phyloP scores from a whole-genome alignment of 495 filamentous ascomycete genomes.

The Hypoxylon rickii region DNA sequence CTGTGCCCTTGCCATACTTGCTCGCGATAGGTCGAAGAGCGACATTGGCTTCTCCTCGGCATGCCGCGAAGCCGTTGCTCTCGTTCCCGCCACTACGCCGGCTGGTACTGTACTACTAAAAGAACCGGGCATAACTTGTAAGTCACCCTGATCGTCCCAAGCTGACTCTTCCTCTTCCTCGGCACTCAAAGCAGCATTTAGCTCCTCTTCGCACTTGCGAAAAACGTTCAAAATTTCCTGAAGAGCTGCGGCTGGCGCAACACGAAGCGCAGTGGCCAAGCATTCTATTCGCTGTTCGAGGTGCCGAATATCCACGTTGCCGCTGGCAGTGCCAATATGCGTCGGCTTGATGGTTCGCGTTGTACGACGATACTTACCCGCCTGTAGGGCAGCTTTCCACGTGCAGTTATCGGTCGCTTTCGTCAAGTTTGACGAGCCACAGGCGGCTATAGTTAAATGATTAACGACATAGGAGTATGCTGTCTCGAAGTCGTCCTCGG shows the following conservation, averaged over 20 bases:
- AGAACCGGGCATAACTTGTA: constrained; percentile 65
- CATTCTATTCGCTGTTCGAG: constrained; percentile 89
- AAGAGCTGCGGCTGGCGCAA: constrained; percentile 77
- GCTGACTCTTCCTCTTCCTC: constrained; percentile 76
- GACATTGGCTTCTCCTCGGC: constrained; percentile 88
- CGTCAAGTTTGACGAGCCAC: constrained; percentile 7
- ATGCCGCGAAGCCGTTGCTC: constrained; percentile 28
- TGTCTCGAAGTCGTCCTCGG: constrained; percentile 91
- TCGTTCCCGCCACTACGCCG: constrained; percentile 22
- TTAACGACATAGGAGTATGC: constrained; percentile 94
- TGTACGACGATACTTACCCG: constrained; percentile 75
- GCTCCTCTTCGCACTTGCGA: constrained; percentile 86
- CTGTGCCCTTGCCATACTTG: constrained; percentile 72
- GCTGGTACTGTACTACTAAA: constrained; percentile 51
- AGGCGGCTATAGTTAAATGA: constrained; percentile 45
- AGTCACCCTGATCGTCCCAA: constrained; percentile 71
- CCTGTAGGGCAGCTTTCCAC: constrained; percentile 90
- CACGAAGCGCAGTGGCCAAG: constrained; percentile 78
- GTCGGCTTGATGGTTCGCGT: constrained; percentile 49
- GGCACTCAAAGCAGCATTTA: constrained; percentile 66
- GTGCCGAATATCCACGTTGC: constrained; percentile 63
- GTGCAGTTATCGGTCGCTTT: constrained; percentile 71
- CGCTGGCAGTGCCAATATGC: constrained; percentile 57
- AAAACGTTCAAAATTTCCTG: constrained; percentile 85
- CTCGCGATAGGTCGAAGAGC: constrained; percentile 87